A percentile compares a stretch with the other conserved stretches of the same genome.
Evolutionary conservation across 768 basidiomycete genomes (phyloP).

Genomic region (Ephemerocybe angulata): DNA sequence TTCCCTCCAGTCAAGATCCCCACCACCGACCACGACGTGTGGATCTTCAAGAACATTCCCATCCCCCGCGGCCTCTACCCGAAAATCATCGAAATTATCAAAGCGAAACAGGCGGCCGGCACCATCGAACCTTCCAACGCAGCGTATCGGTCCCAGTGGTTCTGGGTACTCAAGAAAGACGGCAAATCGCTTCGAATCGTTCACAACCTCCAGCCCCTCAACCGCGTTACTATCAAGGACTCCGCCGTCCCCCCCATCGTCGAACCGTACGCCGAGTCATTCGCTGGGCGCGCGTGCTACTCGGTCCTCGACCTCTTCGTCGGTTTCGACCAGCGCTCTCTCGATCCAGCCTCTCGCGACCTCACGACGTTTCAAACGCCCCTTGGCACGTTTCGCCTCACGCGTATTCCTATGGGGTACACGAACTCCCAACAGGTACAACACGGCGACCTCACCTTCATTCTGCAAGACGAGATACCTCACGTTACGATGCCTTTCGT

Average conservation of each 20-base stretch:
- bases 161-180: too few relatives aligned
- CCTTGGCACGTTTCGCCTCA: not conserved
- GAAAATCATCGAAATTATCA: too few relatives aligned
- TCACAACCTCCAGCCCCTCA: constrained; percentile 17
- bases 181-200: constrained; percentile 15
- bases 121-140: too few relatives aligned
- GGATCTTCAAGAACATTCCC: constrained; percentile 26
- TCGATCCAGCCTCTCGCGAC: constrained; percentile 19
- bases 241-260: too few relatives aligned
- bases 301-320: too few relatives aligned
- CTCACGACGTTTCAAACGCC: too few relatives aligned
- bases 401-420: not conserved
- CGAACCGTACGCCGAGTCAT: too few relatives aligned
- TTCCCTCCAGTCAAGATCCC: constrained; percentile 23
- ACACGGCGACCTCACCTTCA: constrained; percentile 24
- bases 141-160: too few relatives aligned
- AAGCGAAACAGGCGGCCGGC: too few relatives aligned
- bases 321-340: too few relatives aligned
- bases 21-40: constrained; percentile 29
- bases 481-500: constrained; percentile 19
- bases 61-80: constrained; percentile 29
- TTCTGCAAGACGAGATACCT: constrained; percentile 30
- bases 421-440: too few relatives aligned
- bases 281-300: too few relatives aligned
- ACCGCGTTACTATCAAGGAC: constrained; percentile 15